Percentiles rank a stretch among this genome's conserved stretches.
These are phyloP conservation scores for Quillaja saponaria DNA, from an alignment of 306 rosid genomes.

Conservation along the genomic window DNA sequence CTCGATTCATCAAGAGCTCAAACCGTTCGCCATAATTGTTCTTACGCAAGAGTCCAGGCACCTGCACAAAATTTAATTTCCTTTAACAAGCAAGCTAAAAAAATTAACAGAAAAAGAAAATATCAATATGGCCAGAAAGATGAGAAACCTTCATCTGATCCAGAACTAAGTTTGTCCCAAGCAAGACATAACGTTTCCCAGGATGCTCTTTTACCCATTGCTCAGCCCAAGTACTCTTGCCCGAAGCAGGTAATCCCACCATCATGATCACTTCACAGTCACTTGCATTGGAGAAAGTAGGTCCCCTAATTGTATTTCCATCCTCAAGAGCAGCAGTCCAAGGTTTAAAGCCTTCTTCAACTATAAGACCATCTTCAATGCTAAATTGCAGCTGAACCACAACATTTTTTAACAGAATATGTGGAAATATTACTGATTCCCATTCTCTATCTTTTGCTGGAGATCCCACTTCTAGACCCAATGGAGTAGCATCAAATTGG, in stretches of 20 bases:
- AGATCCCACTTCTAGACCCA: constrained; percentile 44
- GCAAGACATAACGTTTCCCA: constrained; percentile 57
- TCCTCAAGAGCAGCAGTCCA: constrained; percentile 53
- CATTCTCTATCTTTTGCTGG: constrained; percentile 25
- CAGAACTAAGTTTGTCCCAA: constrained; percentile 52
- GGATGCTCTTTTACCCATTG: constrained; percentile 53
- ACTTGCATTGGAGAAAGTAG: constrained; percentile 32
- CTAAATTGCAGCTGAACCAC: constrained; percentile 56
- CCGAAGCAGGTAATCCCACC: constrained; percentile 64
- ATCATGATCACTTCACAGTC: constrained; percentile 62
- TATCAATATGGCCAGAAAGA: neutral
- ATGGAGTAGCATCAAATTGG: constrained; percentile 40
- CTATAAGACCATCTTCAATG: constrained; percentile 58
- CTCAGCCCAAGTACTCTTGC: constrained; percentile 71
- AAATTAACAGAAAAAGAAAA: neutral
- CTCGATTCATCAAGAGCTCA: constrained; percentile 50
- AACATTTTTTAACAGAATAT: constrained; percentile 58
- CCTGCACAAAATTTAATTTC: constrained; percentile 31
- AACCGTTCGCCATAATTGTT: constrained; percentile 53
- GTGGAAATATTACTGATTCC: constrained; percentile 54
- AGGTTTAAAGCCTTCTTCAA: constrained; percentile 46
- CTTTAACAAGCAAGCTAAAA: constrained; percentile 9
- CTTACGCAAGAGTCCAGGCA: constrained; percentile 49
- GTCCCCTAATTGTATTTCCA: constrained; percentile 43
- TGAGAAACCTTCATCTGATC: constrained; percentile 63